phyloP scores from a whole-genome alignment of 2,329 filamentous ascomycete genomes.

The Pochonia chlamydosporia region DNA sequence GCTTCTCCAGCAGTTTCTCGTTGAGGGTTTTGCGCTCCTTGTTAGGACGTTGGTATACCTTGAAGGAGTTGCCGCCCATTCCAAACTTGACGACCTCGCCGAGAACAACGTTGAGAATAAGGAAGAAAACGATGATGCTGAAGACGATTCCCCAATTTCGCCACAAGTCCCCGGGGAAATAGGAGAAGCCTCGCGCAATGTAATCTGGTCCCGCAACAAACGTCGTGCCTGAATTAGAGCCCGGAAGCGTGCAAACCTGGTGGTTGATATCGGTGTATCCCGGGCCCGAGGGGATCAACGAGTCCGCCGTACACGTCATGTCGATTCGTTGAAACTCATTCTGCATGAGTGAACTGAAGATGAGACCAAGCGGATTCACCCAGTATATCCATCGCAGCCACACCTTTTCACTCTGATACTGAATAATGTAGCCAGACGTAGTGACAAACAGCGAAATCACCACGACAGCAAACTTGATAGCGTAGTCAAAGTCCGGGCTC shows the following conservation, averaged over 20 bases:
- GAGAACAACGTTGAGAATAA: constrained; percentile 68
- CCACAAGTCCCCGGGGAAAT: constrained; percentile 65
- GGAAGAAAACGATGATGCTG: constrained; percentile 68
- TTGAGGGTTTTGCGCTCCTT: constrained; percentile 63
- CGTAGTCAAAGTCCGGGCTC: constrained; percentile 78
- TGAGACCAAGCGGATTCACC: constrained; percentile 67
- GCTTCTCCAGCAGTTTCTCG: constrained; percentile 53
- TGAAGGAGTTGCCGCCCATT: constrained; percentile 74
- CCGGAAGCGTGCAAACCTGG: constrained; percentile 76
- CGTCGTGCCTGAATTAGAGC: constrained; percentile 59
- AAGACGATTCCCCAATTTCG: constrained; percentile 79
- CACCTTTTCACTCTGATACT: constrained; percentile 66
- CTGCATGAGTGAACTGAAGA: constrained; percentile 75
- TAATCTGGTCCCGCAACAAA: constrained; percentile 63
- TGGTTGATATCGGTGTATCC: constrained; percentile 65
- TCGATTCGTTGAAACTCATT: constrained; percentile 73
- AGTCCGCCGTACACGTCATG: constrained; percentile 62
- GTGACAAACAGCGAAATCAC: constrained; percentile 78
- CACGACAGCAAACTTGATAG: constrained; percentile 74
- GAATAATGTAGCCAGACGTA: constrained; percentile 79
- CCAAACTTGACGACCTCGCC: constrained; percentile 76
- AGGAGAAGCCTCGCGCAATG: constrained; percentile 62
- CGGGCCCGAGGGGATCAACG: constrained; percentile 64
- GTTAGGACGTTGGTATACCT: constrained; percentile 67
- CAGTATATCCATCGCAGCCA: constrained; percentile 80